These are phyloP conservation scores for Trichoderma aggressivum DNA, from an alignment of 2,329 filamentous ascomycete genomes.

Conservation along the genomic window DNA sequence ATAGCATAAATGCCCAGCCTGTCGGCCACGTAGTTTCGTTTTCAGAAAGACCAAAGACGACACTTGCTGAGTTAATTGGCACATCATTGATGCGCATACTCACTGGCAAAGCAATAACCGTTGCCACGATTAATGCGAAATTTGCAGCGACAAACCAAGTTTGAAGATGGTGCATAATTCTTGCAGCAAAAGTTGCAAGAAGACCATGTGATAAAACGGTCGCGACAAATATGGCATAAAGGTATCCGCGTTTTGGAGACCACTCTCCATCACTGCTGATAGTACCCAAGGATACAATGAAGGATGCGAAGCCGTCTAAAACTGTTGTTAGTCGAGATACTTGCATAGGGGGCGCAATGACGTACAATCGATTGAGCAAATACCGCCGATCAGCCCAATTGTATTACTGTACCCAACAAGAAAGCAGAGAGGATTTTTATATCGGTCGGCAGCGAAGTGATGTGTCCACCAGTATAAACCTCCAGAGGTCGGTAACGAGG, in stretches of 20 bases:
- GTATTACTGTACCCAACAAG: constrained; percentile 4
- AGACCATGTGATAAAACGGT: neutral
- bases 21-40: neutral
- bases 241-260: neutral
- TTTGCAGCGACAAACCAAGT: neutral
- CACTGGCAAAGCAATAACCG: neutral
- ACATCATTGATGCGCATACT: neutral
- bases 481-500: neutral
- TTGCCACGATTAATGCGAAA: neutral
- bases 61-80: neutral
- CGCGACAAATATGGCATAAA: constrained; percentile 1
- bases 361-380: constrained; percentile 5
- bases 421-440: neutral
- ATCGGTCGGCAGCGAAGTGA: neutral
- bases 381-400: neutral
- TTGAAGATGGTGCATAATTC: constrained; percentile 9
- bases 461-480: constrained; percentile 10
- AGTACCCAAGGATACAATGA: neutral
- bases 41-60: neutral
- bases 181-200: neutral
- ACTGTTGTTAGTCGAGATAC: neutral
- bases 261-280: neutral
- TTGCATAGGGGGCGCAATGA: neutral
- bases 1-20: constrained; percentile 4
- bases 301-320: neutral